A percentile compares a stretch with the other conserved stretches of the same genome.
Conservation (phyloP, 257 asterid species). For the Galeopsis tetrahit region DNA sequence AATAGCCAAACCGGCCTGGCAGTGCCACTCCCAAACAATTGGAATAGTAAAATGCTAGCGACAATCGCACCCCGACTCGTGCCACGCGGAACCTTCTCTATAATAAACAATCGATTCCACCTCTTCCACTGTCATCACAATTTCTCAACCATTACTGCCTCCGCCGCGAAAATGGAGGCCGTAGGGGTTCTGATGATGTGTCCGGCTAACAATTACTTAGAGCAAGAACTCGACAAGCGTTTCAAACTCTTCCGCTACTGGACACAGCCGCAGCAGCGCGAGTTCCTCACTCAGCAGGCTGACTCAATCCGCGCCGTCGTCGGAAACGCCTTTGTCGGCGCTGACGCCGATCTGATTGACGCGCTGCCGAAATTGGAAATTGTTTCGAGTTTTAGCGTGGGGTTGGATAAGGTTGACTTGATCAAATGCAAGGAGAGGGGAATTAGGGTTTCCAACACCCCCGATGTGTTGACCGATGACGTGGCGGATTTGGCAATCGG, state of each 20-base stretch:
- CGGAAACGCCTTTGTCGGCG: constrained; percentile 57
- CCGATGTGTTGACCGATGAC: constrained; percentile 90
- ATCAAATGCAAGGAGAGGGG: constrained; percentile 71
- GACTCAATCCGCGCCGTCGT: constrained; percentile 73
- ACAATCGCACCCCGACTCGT: constrained; percentile 27
- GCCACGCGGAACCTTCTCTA: constrained; percentile 28
- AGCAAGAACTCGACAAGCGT: constrained; percentile 66
- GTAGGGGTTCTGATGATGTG: constrained; percentile 67
- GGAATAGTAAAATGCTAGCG: constrained; percentile 1
- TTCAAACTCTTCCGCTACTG: constrained; percentile 75
- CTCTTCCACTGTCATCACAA: constrained; percentile 31
- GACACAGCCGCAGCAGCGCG: constrained; percentile 49
- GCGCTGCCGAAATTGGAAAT: constrained; percentile 77
- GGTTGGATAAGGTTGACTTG: constrained; percentile 83
- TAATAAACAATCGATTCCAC: constrained; percentile 19
- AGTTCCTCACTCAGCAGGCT: constrained; percentile 57
- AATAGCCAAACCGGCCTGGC: no score
- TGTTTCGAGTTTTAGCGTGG: constrained; percentile 74
- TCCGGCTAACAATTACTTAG: constrained; percentile 64
- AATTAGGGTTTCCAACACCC: constrained; percentile 84
- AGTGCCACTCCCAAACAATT: background rate
- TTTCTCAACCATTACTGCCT: constrained; percentile 31
- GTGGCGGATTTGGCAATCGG: constrained; percentile 92
- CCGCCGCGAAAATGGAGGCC: constrained; percentile 52
- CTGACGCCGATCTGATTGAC: constrained; percentile 60